A percentile compares a stretch with the other conserved stretches of the same genome.
Conservation (phyloP, 495 filamentous ascomycete genomes). For the Cryomyces antarcticus region DNA sequence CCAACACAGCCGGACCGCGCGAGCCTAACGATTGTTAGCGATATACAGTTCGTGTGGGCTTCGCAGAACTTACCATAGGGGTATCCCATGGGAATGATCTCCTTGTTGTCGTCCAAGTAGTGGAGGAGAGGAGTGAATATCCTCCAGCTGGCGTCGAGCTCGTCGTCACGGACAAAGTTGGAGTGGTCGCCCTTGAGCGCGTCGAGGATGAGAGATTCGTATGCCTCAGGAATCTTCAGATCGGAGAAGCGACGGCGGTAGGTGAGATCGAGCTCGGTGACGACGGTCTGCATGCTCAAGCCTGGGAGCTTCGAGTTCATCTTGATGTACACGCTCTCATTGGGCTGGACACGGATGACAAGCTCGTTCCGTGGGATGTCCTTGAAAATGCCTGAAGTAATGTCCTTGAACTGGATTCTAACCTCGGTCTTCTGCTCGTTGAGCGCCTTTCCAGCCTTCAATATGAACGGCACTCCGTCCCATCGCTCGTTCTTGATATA, state of each 20-base stretch:
- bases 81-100: constrained; percentile 99
- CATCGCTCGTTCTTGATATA: constrained; percentile 99
- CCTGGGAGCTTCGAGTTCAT: constrained; percentile 99
- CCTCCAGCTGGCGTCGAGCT: constrained; percentile 94
- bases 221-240: constrained; percentile 97
- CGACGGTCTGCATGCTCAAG: constrained; percentile 97
- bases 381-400: constrained; percentile 98
- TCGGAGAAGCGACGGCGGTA: constrained; percentile 97
- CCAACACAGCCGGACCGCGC: constrained; percentile 84
- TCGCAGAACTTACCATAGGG: constrained; percentile 61
- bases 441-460: constrained; percentile 97
- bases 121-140: constrained; percentile 95
- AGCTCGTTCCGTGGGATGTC: constrained; percentile 98
- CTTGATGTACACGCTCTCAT: constrained; percentile 99
- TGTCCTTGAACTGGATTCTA: constrained; percentile 97
- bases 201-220: constrained; percentile 93
- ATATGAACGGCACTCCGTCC: constrained; percentile 98
- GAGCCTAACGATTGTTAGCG: constrained; percentile 40
- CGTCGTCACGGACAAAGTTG: constrained; percentile 98
- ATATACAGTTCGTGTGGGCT: neutral
- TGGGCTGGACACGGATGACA: constrained; percentile 97
- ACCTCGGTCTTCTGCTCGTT: constrained; percentile 99
- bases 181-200: constrained; percentile 98
- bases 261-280: constrained; percentile 95
- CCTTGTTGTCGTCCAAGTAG: constrained; percentile 96